Base-by-base conservation (phyloP, 169 alveolate species). In the Cryptosporidium muris region DNA sequence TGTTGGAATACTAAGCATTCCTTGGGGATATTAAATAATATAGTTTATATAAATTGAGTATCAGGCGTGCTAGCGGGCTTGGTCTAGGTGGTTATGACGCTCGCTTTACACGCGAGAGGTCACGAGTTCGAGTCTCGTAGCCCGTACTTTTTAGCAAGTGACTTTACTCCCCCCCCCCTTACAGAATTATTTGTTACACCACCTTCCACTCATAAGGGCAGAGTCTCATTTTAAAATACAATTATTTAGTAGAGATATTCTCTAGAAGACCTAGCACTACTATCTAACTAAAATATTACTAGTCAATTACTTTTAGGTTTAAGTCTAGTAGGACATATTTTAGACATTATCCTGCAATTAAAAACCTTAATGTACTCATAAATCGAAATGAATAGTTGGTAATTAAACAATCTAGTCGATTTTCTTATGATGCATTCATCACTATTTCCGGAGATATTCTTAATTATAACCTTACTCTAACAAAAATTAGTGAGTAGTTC, bases 1-100 rank as follows among this genome's bases (percentile, higher is more conserved):
- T 25, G 0, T 25, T 25, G 25, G 25, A 25, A 25, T 25, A 25
- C 25, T 25, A 25, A 25, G 25, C 25, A 25, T 25, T 0, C 0
- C 25, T 25, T 25, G 25, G 56, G 1, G 1, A 12, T 51, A 11
- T 51, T 51, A 51, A 51, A 51, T 51, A n/a, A n/a, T 51, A 12
- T 51, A 11, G 14, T 51, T 51, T 51, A 51, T 51, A 12, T 12
- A 51, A 25, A 25, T 25, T 0, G 25, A 0, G 25, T 25, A 6
- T 0, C 0, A n/a, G 9, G 42, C 1, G 51, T n/a, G 48, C 4
- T 43, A 58, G 85, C 85, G 85, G 85, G 85, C 85, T 74, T 74
- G 85, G 85, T 74, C 85, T 74, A 74, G 85, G 85, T 74, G 85
- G 85, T 74, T 58, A 74, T 74, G 85, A 74, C 85, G 85, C 85